A percentile compares a stretch with the other conserved stretches of the same genome.
Evolutionary conservation across 2,329 filamentous ascomycete species (phyloP).

Genomic region (Zalaria sp.): DNA sequence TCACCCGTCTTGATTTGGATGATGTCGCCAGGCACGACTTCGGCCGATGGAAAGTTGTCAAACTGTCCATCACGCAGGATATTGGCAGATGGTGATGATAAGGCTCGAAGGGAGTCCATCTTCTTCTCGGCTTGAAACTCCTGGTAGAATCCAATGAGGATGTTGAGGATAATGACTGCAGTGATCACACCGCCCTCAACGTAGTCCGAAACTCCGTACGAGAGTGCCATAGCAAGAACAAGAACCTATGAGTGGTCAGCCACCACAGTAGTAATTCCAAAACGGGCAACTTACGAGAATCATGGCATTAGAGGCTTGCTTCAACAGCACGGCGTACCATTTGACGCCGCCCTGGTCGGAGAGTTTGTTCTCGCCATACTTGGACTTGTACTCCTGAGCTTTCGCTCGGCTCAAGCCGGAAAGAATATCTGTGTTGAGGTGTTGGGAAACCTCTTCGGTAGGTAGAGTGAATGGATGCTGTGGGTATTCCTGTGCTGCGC

Average conservation of each 20-base stretch:
- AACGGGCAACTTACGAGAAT: slow-evolving; percentile 39
- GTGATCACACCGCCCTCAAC: slow-evolving; percentile 35
- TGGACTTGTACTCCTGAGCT: slow-evolving; percentile 7
- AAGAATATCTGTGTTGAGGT: not conserved
- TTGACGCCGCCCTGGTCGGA: slow-evolving; percentile 52
- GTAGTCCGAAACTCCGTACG: slow-evolving; percentile 31
- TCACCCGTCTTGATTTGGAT: slow-evolving; percentile 33
- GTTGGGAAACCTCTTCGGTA: not conserved
- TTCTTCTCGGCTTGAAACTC: slow-evolving; percentile 35
- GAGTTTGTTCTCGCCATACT: slow-evolving; percentile 56
- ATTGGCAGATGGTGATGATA: slow-evolving; percentile 31
- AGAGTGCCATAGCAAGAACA: slow-evolving; percentile 34
- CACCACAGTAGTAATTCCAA: not conserved
- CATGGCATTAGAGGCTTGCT: slow-evolving; percentile 67
- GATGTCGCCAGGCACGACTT: slow-evolving; percentile 34
- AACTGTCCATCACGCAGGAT: slow-evolving; percentile 31
- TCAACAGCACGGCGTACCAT: slow-evolving; percentile 59
- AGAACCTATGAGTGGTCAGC: slow-evolving; percentile 17
- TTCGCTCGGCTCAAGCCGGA: not conserved
- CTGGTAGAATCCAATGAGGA: slow-evolving; percentile 31
- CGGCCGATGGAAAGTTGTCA: slow-evolving; percentile 24
- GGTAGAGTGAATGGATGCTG: not conserved
- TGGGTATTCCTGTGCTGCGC: not conserved
- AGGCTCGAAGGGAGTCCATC: slow-evolving; percentile 32
- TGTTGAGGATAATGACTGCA: slow-evolving; percentile 30